phyloP scores from a whole-genome alignment of 2,329 filamentous ascomycete species.

The Clonostachys rosea region DNA sequence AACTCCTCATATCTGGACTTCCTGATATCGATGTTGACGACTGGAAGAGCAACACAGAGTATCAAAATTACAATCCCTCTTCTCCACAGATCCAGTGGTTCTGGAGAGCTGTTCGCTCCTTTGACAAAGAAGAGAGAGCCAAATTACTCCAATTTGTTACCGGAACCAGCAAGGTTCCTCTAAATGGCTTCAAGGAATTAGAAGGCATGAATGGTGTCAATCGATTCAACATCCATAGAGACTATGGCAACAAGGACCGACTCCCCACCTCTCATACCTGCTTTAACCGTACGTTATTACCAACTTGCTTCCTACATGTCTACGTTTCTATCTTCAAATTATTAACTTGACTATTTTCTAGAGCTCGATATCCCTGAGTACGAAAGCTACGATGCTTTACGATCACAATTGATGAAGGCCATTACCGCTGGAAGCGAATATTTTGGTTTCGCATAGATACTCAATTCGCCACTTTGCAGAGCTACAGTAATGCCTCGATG shows the following conservation, averaged over 20 bases:
- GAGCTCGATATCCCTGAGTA: conserved; percentile 98
- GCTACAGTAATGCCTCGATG: too few species aligned
- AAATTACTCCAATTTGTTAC: conserved; percentile 98
- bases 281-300: conserved; percentile 86
- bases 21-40: conserved; percentile 98
- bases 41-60: conserved; percentile 98
- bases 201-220: conserved; percentile 99
- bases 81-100: conserved; percentile 99
- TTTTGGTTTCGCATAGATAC: conserved; percentile 85
- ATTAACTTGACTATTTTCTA: conserved; percentile 27
- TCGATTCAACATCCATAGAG: conserved; percentile 97
- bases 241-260: conserved; percentile 94
- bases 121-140: conserved; percentile 97
- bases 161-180: conserved; percentile 93
- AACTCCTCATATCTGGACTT: conserved; percentile 91
- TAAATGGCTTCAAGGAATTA: conserved; percentile 98
- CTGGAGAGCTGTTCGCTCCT: conserved; percentile 95
- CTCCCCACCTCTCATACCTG: conserved; percentile 96
- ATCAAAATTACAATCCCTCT: conserved; percentile 93
- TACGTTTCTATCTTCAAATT: not conserved
- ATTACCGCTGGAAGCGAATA: conserved; percentile 98
- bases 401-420: conserved; percentile 85
- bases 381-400: conserved; percentile 87
- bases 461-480: not conserved
- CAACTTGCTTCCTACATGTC: not conserved